Base-by-base conservation (phyloP, 495 filamentous ascomycete genomes). In the Aspergillus sparsus region DNA sequence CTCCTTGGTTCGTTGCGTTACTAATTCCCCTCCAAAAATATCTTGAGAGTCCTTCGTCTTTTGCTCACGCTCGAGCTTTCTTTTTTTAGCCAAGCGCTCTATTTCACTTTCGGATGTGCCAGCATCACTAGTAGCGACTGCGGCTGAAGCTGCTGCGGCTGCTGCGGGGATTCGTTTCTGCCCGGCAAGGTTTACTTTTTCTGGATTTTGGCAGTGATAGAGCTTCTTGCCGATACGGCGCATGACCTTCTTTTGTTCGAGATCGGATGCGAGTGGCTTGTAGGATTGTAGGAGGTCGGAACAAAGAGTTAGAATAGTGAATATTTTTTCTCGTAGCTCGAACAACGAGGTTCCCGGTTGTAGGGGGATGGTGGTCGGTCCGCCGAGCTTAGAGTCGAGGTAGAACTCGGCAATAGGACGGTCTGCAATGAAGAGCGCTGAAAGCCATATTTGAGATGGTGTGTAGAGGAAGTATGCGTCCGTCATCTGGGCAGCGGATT, bases 391-490 rank as follows among this genome's bases (percentile, higher is more conserved):
- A 3, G 85, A 80, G 42, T 83, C 77, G 11, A 98, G 81, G 68
- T 95, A 89, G 62, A 87, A 87, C 62, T 84, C 75, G 2, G 86
- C 83, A 12, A 97, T 76, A 6, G 84, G 87, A 39, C 79, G 76
- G 67, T 98, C 94, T 0, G 85, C 89, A 55, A 93, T 76, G 12
- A 85, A 77, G 32, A 97, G 76, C 0, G 92, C 85, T 0, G 91
- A 85, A 16, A 97, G 80, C 87, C 91, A 92, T 69, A 97, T 94
- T 71, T 98, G 94, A 12, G 89, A 88, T 0, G 94, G 95, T 3
- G 95, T 96, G 74, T 90, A 98, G 67, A 96, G 87, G 78, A 98
- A 97, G 75, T 97, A 97, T 18, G 83, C 92, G 67, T 98, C 94
- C 31, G 93, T 93, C 63, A 96, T 82, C 44, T 94, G 76, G 2